Conservation (phyloP, 257 asterid genomes). For the Salvia miltiorrhiza region DNA sequence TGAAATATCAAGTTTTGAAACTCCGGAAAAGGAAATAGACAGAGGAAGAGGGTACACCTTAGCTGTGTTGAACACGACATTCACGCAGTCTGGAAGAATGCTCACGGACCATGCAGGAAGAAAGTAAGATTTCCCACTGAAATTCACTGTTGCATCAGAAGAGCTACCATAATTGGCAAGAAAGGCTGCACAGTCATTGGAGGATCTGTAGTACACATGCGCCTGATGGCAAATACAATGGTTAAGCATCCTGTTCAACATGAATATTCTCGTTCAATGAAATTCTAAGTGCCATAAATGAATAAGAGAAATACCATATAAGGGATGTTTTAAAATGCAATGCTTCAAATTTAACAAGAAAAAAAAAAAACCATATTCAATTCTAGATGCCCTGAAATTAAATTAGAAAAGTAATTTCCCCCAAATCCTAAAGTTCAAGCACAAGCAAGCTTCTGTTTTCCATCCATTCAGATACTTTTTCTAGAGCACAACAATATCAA, state of each 20-base stretch:
- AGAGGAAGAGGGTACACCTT: conserved; percentile 39
- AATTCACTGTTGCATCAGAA: conserved; percentile 52
- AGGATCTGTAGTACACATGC: conserved; percentile 59
- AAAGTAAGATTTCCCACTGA: conserved; percentile 59
- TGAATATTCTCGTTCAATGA: background rate
- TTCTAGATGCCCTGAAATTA: background rate
- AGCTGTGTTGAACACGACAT: conserved; percentile 72
- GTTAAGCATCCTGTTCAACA: background rate
- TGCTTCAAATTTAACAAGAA: background rate
- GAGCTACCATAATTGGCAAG: conserved; percentile 69
- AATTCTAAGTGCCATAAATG: background rate
- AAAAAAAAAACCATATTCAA: background rate
- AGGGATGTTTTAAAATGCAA: background rate
- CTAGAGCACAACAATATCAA: too few species aligned
- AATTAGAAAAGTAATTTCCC: too few species aligned
- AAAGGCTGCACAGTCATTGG: conserved; percentile 70
- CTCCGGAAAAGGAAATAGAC: background rate
- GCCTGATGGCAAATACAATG: conserved; percentile 45
- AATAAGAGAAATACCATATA: background rate
- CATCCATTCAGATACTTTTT: too few species aligned
- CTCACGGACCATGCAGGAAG: conserved; percentile 94
- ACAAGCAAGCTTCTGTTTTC: background rate
- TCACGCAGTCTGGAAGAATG: conserved; percentile 78
- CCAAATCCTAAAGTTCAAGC: background rate
- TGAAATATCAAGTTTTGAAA: background rate